Evolutionary conservation across 768 basidiomycete genomes (phyloP), one percentile per base, ranked within the genome.

Genomic region (Saitozyma podzolica): DNA sequence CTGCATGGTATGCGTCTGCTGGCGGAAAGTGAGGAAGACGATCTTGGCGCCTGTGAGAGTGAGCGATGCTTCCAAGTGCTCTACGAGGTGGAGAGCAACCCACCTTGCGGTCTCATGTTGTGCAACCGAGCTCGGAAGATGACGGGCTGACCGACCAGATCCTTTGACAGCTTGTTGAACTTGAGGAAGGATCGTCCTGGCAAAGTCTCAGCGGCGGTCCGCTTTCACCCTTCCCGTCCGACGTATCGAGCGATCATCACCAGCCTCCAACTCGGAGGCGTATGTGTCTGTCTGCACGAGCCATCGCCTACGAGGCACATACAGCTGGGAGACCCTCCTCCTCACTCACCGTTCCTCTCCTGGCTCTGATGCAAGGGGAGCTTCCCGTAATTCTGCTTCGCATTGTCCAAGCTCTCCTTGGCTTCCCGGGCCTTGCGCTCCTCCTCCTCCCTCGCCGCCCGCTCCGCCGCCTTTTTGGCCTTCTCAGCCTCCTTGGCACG

Each of bases 331-430:
- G 29, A 29, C 29, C 5, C 29, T 29, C 5, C 29, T 29, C 37
- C 9, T 39, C 41, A 64, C 80, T 70, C 61, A 81, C 81, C 78
- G 20, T 78, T 74, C 58, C 92, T 87, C 41, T 87, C 85, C 78
- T 91, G 89, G 29, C 94, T 97, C 81, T 96, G 91, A 81, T 97
- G 89, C 50, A 98, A 82, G 43, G 94, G 91, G 14, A 93, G 84
- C 63, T 85, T 83, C 54, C 96, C 96, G 78, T 98, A 99, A 80
- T 86, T 89, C 51, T 86, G 85, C 41, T 81, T 80, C 3, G 92
- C 87, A 75, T 82, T 64, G 60, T 80, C 80, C 60, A 63, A 45
- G 47, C 64, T 54, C 20, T 64, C 66, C 37, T 56, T 63, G 19
- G 65, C 70, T 40, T 66, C 72, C 40, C 66, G 83, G 69, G 87